These are phyloP conservation scores for Ophiostoma novo-ulmi DNA, from an alignment of 2,329 filamentous ascomycete species.

Conservation along the genomic window DNA sequence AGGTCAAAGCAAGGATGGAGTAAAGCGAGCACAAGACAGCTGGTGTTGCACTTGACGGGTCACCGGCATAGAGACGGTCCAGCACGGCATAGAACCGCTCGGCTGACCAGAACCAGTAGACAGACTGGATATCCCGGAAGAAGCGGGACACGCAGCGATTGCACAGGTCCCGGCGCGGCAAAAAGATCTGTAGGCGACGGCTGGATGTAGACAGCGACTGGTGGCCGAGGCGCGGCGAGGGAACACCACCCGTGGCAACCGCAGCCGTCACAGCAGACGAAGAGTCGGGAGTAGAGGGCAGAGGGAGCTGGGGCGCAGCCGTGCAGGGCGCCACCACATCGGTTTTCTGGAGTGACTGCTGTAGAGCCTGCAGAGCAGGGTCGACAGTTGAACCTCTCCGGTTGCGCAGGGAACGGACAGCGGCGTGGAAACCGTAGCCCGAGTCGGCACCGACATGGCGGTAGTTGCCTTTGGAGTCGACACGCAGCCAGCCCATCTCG, in stretches of 20 bases:
- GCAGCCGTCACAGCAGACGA: not conserved
- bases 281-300: conserved; percentile 25
- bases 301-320: conserved; percentile 25
- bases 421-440: conserved; percentile 30
- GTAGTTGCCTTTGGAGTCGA: conserved; percentile 29
- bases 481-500: conserved; percentile 29
- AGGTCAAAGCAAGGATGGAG: conserved; percentile 30
- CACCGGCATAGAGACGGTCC: conserved; percentile 31
- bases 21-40: conserved; percentile 31
- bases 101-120: conserved; percentile 32
- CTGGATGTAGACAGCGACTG: not conserved
- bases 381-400: conserved; percentile 21
- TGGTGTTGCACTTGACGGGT: conserved; percentile 28
- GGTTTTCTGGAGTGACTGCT: not conserved
- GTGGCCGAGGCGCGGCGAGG: conserved; percentile 4
- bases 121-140: conserved; percentile 31
- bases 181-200: conserved; percentile 27
- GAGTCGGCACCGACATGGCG: conserved; percentile 30
- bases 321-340: conserved; percentile 28
- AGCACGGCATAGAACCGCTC: conserved; percentile 31
- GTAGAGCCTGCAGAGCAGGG: not conserved
- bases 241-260: conserved; percentile 8
- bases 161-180: conserved; percentile 31
- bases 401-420: conserved; percentile 28
- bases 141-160: conserved; percentile 31